These are phyloP conservation scores for Dactylella cylindrospora DNA, from an alignment of 2,329 filamentous ascomycete species.

Conservation along the genomic window DNA sequence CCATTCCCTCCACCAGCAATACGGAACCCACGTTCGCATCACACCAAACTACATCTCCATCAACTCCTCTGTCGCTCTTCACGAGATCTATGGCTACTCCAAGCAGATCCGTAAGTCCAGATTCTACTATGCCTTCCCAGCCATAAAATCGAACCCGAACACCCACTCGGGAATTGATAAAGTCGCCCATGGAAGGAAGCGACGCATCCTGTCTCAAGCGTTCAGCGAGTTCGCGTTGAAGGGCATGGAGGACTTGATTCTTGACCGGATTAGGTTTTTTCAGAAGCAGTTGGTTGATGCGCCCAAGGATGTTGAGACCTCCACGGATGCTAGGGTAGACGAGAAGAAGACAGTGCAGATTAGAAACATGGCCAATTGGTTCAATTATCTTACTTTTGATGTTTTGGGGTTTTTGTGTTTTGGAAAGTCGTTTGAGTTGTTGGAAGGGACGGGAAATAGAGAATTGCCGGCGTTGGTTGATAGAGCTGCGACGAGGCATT, in stretches of 20 bases:
- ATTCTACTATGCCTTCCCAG: constrained; percentile 57
- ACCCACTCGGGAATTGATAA: constrained; percentile 74
- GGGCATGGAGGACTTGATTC: constrained; percentile 68
- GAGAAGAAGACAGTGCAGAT: constrained; percentile 59
- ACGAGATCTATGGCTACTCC: constrained; percentile 57
- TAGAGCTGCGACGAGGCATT: constrained; percentile 55
- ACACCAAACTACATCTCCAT: constrained; percentile 46
- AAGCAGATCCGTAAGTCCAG: constrained; percentile 57
- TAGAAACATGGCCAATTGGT: constrained; percentile 62
- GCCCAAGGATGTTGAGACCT: constrained; percentile 55
- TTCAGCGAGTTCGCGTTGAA: constrained; percentile 69
- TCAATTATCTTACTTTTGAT: constrained; percentile 55
- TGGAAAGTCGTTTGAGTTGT: constrained; percentile 58
- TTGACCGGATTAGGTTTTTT: constrained; percentile 66
- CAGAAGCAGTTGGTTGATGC: constrained; percentile 60
- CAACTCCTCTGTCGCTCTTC: constrained; percentile 51
- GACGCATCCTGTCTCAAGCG: constrained; percentile 69
- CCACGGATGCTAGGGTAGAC: constrained; percentile 53
- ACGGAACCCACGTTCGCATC: constrained; percentile 58
- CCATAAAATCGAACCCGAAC: constrained; percentile 54
- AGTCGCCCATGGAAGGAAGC: constrained; percentile 68
- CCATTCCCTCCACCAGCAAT: constrained; percentile 68
- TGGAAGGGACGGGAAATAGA: constrained; percentile 56
- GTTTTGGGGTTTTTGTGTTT: constrained; percentile 59
- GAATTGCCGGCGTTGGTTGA: constrained; percentile 54